Base-by-base conservation (phyloP, 495 filamentous ascomycete genomes). In the Aspergillus kassunensis region DNA sequence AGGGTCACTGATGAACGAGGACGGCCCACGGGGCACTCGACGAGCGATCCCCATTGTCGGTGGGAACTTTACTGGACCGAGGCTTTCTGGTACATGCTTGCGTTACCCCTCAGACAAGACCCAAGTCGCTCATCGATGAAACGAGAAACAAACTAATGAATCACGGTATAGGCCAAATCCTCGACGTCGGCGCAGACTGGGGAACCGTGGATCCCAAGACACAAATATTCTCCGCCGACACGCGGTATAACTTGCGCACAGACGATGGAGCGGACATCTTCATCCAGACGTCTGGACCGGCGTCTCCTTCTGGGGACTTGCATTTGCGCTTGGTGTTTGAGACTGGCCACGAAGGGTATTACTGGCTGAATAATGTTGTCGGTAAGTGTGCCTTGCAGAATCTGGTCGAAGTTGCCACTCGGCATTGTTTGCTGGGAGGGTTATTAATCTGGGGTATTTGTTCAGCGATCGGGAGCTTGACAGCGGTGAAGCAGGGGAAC, bases 301-400 rank as follows among this genome's bases (percentile, higher is more conserved):
- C 53, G 40, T 50, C 52, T 7, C 58, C 60, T 0, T 57, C 57
- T 42, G 64, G 56, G 1, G 42, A 63, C 30, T 33, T 66, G 39
- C 66, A 67, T 61, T 39, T 67, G 29, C 58, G 57, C 2, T 37
- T 69, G 45, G 19, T 65, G 13, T 65, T 66, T 47, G 60, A 60
- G 43, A 65, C 66, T 1, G 63, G 60, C 0, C 57, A 58, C 55
- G 31, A 53, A 16, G 58, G 59, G 25, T 69, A 69, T 53, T 67
- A 69, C 44, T 69, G 66, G 66, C 36, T 66, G 56, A 69, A 69
- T 53, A 63, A 66, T 56, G 52, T 69, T 36, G 41, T 69, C 49
- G 66, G 66, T 66, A 37, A 44, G 65, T 62, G 19, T n/a, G n/a
- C n/a, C n/a, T n/a, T n/a, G n/a, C n/a, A n/a, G n/a, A 11, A 16